These are phyloP conservation scores for Saturnispora besseyi DNA, from an alignment of 805 yeast genomes.

Conservation along the genomic window DNA sequence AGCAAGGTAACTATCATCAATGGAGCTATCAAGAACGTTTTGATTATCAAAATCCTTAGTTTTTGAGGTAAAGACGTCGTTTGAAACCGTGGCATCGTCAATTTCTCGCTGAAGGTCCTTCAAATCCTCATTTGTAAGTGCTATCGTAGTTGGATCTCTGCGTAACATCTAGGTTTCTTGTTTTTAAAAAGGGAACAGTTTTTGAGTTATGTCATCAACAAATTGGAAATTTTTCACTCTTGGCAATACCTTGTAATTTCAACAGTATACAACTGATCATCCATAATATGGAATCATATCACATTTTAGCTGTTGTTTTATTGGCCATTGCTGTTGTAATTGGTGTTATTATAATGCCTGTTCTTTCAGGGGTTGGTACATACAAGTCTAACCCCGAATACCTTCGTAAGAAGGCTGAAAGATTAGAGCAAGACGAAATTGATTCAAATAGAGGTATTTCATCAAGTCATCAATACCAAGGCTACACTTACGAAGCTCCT, in stretches of 20 bases:
- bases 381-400: slow-evolving; percentile 21
- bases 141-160: slow-evolving; percentile 61
- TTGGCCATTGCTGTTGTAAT: slow-evolving; percentile 17
- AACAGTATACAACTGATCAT: too few species aligned
- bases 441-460: background rate
- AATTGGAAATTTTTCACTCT: background rate
- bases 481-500: slow-evolving; percentile 25
- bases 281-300: slow-evolving; percentile 9
- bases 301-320: slow-evolving; percentile 10
- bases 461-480: slow-evolving; percentile 2
- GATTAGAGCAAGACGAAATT: background rate
- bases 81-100: background rate
- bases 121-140: slow-evolving; percentile 61
- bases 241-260: background rate
- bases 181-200: background rate
- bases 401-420: background rate
- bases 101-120: slow-evolving; percentile 19
- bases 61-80: background rate
- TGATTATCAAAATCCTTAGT: background rate
- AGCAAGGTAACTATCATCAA: slow-evolving; percentile 2
- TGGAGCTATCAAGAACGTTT: background rate
- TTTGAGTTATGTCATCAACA: background rate
- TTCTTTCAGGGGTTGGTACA: slow-evolving; percentile 21
- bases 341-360: slow-evolving; percentile 20
- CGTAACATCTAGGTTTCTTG: slow-evolving; percentile 39